Base-by-base conservation (phyloP, 1,284 basidiomycete species). In the Athelia sp. region DNA sequence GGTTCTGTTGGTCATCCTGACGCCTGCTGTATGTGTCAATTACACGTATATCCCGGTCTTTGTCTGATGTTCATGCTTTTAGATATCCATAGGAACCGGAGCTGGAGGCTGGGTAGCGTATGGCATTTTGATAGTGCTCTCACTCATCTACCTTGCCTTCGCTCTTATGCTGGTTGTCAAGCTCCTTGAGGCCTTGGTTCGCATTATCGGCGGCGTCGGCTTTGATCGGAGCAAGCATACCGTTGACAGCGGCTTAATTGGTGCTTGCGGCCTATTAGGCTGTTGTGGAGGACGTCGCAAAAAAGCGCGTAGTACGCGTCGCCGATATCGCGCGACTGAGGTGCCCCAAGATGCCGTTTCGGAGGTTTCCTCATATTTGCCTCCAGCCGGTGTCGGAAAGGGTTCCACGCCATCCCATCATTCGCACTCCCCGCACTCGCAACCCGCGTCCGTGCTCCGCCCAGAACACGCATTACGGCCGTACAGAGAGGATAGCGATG, bases 101-200 rank as follows among this genome's bases (percentile, higher is more conserved):
- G 82, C 92, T 14, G 81, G 79, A 14, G 88, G 90, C 51, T 99
- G 95, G 96, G 82, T 99, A 18, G 82, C 94, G 6, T 97, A 97
- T 65, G 88, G 92, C 56, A 86, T 98, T 52, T 76, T 98, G 50
- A 75, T 96, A 57, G 85, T 97, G 46, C 80, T 96, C 48, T 93
- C 79, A 4, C 75, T 98, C 54, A 82, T 93, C 46, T 93, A 95
- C 63, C 72, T 93, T 4, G 84, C 86, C 29, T 84, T 94, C 57
- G 62, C 82, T 45, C 66, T 92, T 51, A 90, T 98, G 76, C 78
- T 98, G 44, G 44, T 89, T 31, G 81, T 87, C 67, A 99, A 99
- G 71, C 60, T 95, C 48, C 58, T 90, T 38, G 95, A 98, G 65
- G 92, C 84, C 3, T 46, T 83, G 17, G 75, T 93, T 34, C 89